Evolutionary conservation across 768 basidiomycete genomes (phyloP).

Genomic region (Tricholoma terreum): DNA sequence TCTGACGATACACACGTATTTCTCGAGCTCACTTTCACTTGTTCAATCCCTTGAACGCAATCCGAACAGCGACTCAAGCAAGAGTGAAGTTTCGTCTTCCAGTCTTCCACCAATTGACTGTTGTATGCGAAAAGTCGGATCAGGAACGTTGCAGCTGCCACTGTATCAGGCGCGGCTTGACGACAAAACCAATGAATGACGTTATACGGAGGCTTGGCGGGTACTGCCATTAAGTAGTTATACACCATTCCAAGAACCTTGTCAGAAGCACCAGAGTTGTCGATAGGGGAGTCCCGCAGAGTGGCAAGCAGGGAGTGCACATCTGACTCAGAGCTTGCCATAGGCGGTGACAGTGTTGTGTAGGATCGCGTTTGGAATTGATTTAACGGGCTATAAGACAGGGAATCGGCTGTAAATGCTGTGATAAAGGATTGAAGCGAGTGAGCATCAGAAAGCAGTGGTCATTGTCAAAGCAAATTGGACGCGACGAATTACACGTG

Average conservation of each 20-base stretch:
- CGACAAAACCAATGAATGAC: conserved; percentile 81
- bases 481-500: neutral
- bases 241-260: conserved; percentile 48
- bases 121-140: conserved; percentile 80
- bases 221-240: conserved; percentile 49
- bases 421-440: neutral
- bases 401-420: neutral
- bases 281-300: conserved; percentile 58
- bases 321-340: conserved; percentile 23
- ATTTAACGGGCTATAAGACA: neutral
- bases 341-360: neutral
- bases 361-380: neutral
- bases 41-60: conserved; percentile 68
- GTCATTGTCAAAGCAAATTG: neutral
- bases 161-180: conserved; percentile 50
- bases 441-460: neutral
- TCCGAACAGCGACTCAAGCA: conserved; percentile 63
- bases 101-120: conserved; percentile 52
- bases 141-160: conserved; percentile 75
- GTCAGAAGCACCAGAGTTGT: conserved; percentile 46
- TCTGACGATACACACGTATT: conserved; percentile 59
- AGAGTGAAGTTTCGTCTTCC: conserved; percentile 54
- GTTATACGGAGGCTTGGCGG: conserved; percentile 31
- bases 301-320: conserved; percentile 48
- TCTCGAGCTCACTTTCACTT: conserved; percentile 60